phyloP scores from a whole-genome alignment of 306 rosid species.

The Neltuma alba region DNA sequence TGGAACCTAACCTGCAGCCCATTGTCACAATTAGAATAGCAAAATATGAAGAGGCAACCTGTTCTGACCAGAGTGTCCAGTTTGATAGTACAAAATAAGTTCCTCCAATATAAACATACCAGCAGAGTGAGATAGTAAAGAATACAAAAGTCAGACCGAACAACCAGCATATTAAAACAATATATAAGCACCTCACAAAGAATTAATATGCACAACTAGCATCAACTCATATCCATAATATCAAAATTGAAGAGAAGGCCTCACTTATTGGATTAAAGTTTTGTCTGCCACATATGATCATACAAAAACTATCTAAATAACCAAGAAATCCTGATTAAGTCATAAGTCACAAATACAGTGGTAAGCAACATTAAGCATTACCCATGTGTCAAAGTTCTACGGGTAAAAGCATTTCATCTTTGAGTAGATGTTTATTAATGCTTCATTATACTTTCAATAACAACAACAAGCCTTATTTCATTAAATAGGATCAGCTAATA shows the following conservation, averaged over 20 bases:
- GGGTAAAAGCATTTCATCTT: background rate
- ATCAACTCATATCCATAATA: background rate
- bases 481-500: background rate
- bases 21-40: constrained; percentile 28
- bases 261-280: background rate
- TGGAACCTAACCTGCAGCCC: constrained; percentile 59
- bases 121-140: constrained; percentile 8
- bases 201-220: background rate
- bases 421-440: background rate
- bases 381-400: background rate
- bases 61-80: background rate
- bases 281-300: background rate
- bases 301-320: background rate
- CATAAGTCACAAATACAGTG: background rate
- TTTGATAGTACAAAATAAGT: background rate
- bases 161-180: background rate
- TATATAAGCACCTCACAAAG: background rate
- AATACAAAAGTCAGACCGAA: background rate
- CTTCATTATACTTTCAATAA: background rate
- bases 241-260: background rate
- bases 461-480: no score
- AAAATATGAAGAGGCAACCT: background rate
- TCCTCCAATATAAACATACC: constrained; percentile 19
- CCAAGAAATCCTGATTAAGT: background rate
- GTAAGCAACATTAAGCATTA: background rate